Evolutionary conservation across 2,329 filamentous ascomycete species (phyloP).

Genomic region (Calonectria leucothoes): DNA sequence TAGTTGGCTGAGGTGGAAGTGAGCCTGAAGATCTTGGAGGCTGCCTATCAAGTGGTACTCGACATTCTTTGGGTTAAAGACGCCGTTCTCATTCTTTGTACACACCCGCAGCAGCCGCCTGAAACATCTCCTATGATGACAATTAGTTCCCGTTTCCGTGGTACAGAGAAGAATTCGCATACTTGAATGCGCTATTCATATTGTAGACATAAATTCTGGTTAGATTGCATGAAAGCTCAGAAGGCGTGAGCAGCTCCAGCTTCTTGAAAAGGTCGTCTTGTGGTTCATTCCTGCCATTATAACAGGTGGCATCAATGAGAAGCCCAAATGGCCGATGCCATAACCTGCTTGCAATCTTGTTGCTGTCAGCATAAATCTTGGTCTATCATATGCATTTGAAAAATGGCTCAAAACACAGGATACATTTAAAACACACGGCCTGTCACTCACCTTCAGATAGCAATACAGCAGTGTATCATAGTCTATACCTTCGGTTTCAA

Average conservation of each 20-base stretch:
- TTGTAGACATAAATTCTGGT: constrained; percentile 76
- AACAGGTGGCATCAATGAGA: constrained; percentile 77
- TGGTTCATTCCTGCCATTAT: constrained; percentile 74
- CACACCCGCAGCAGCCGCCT: constrained; percentile 71
- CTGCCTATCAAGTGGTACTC: constrained; percentile 75
- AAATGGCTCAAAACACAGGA: background rate
- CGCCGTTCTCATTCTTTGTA: constrained; percentile 68
- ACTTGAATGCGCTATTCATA: constrained; percentile 78
- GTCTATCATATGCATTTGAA: background rate
- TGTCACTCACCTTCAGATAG: constrained; percentile 68
- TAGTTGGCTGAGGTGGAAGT: constrained; percentile 75
- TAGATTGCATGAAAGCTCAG: constrained; percentile 69
- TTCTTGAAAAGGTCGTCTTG: constrained; percentile 74
- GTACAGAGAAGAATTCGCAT: constrained; percentile 29
- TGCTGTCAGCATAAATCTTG: background rate
- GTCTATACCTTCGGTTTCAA: constrained; percentile 74
- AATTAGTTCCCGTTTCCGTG: constrained; percentile 10
- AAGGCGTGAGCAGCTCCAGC: constrained; percentile 71
- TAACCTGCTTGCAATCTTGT: constrained; percentile 73
- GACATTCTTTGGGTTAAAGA: constrained; percentile 73
- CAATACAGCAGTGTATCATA: constrained; percentile 75
- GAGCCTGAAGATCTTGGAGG: constrained; percentile 72
- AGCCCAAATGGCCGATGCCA: constrained; percentile 78
- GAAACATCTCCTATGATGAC: constrained; percentile 65
- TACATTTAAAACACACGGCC: background rate